Base-by-base conservation (phyloP, 805 yeast genomes). In the Candida xiaguanensis region DNA sequence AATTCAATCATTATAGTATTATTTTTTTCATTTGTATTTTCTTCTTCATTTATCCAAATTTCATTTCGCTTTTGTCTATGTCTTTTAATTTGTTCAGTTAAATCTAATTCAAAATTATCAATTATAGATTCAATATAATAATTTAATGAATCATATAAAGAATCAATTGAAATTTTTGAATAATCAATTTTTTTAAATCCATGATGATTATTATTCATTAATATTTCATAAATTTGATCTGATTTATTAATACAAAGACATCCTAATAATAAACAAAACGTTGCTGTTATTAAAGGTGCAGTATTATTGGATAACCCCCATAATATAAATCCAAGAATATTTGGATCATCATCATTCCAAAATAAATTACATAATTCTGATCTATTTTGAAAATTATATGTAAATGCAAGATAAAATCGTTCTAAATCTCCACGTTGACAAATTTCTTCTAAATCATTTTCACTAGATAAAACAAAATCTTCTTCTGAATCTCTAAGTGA, bases 271-370 rank as follows among this genome's bases (percentile, higher is more conserved):
- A 87, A 70, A 47, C 90, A 79, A 51, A 82, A 88, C 0, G 95
- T 77, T 0, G 98, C 84, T 37, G 87, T 77, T 65, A 89, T 86
- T 35, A 88, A 67, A 8, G 91, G 82, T 12, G 87, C 87, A 1
- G 72, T 64, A 44, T 81, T 88, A 51, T 85, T 80, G 43, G 78
- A 79, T 2, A 93, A 70, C 0, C 95, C 95, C 98, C 98, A 93
- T 40, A 77, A 77, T 29, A 91, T 67, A 48, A 93, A 90, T 0
- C 96, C 97, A 52, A 77, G 72, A 2, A 87, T 67, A 11, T 82
- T 75, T 17, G 50, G 41, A 2, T 36, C 37, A 9, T 62, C 67
- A 7, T 55, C 51, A 0, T 51, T 43, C 95, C 96, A 90, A 52
- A 86, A 84, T 9, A 64, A 61, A 1, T 69, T 52, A 11, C 85